phyloP scores from a whole-genome alignment of 108 stramenopile species.

The Licmophora abbreviata region DNA sequence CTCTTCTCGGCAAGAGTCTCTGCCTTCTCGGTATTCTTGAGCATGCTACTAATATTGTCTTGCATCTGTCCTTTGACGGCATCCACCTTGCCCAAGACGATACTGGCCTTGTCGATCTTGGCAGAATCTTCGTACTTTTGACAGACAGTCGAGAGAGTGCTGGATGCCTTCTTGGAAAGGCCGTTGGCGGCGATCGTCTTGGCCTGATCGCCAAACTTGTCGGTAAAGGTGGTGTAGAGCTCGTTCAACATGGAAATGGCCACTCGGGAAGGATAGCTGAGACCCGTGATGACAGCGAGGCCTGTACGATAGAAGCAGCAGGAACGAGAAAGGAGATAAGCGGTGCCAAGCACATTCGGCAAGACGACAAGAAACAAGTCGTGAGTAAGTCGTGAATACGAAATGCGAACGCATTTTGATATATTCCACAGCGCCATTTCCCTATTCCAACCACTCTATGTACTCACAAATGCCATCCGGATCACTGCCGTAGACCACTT shows the following conservation, averaged over 20 bases:
- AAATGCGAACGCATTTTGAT: not conserved
- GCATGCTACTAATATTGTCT: slow-evolving; percentile 79
- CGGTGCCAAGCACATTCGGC: not conserved
- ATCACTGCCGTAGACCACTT: slow-evolving; percentile 82
- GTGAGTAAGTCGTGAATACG: not conserved
- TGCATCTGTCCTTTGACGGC: slow-evolving; percentile 83
- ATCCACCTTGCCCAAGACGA: slow-evolving; percentile 72
- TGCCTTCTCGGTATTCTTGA: slow-evolving; percentile 83
- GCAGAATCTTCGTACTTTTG: slow-evolving; percentile 78
- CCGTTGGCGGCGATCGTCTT: slow-evolving; percentile 65
- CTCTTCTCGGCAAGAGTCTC: slow-evolving; percentile 71
- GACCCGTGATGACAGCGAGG: slow-evolving; percentile 77
- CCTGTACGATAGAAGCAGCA: slow-evolving; percentile 24
- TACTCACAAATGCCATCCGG: slow-evolving; percentile 81
- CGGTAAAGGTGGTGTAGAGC: slow-evolving; percentile 58
- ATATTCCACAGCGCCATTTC: not conserved
- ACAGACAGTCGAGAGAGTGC: slow-evolving; percentile 41
- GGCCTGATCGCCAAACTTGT: slow-evolving; percentile 55
- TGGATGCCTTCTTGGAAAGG: slow-evolving; percentile 72
- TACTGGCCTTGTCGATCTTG: slow-evolving; percentile 79
- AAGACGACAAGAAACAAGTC: not conserved
- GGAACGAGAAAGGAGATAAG: not conserved
- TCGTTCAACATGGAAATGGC: slow-evolving; percentile 73
- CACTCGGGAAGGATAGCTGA: slow-evolving; percentile 75
- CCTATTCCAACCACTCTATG: not conserved